Evolutionary conservation across 1,284 basidiomycete genomes (phyloP).

Genomic region (Fomes fomentarius): DNA sequence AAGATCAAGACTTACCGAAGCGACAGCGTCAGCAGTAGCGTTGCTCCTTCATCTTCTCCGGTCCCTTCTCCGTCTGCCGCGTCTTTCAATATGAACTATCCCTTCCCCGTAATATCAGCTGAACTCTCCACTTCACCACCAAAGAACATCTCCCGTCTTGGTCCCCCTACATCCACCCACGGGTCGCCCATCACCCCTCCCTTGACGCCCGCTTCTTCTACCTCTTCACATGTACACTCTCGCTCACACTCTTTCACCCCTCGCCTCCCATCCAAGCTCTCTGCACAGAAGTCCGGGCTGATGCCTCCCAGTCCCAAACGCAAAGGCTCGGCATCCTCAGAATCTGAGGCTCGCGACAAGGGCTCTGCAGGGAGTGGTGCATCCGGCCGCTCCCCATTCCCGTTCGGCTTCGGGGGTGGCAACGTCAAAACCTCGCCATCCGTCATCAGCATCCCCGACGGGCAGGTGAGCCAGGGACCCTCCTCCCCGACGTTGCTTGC

Average conservation of each 20-base stretch:
- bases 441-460: slow-evolving; percentile 18
- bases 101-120: slow-evolving; percentile 46
- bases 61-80: slow-evolving; percentile 32
- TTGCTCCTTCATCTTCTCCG: slow-evolving; percentile 34
- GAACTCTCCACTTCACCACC: slow-evolving; percentile 31
- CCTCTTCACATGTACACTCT: slow-evolving; percentile 47
- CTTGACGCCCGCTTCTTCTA: slow-evolving; percentile 26
- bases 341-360: slow-evolving; percentile 37
- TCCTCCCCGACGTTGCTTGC: slow-evolving; percentile 46
- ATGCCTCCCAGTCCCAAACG: slow-evolving; percentile 52
- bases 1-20: slow-evolving; percentile 54
- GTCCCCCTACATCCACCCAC: slow-evolving; percentile 23
- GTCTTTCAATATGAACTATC: slow-evolving; percentile 37
- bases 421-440: slow-evolving; percentile 22
- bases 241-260: slow-evolving; percentile 72
- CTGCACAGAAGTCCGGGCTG: slow-evolving; percentile 48
- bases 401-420: slow-evolving; percentile 36
- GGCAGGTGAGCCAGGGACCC: slow-evolving; percentile 26
- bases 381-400: slow-evolving; percentile 34
- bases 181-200: slow-evolving; percentile 31
- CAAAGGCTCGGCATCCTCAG: slow-evolving; percentile 52
- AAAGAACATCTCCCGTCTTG: slow-evolving; percentile 27
- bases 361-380: slow-evolving; percentile 24
- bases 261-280: slow-evolving; percentile 68
- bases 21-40: slow-evolving; percentile 40